phyloP scores from a whole-genome alignment of 805 yeast genomes.

The Zygosaccharomyces pseudorouxii region DNA sequence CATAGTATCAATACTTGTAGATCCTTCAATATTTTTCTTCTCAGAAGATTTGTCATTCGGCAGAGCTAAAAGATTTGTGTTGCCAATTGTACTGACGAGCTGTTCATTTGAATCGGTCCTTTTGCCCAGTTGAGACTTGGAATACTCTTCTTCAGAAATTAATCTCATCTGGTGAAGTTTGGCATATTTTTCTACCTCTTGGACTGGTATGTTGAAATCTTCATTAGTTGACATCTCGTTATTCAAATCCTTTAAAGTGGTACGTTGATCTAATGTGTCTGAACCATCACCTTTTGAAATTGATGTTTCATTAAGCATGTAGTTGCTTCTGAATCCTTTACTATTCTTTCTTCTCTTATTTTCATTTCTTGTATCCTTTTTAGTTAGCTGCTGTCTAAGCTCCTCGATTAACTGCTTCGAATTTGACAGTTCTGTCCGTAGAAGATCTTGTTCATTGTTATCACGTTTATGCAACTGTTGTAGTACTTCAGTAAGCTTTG shows the following conservation, averaged over 20 bases:
- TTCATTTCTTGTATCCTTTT: not conserved
- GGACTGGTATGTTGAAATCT: conserved; percentile 43
- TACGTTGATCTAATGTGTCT: conserved; percentile 9
- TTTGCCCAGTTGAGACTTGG: not conserved
- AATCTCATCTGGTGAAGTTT: conserved; percentile 27
- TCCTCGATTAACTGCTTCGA: not conserved
- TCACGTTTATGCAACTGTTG: not conserved
- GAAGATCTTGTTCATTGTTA: not conserved
- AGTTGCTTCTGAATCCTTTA: not conserved
- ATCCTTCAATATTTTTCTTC: conserved; percentile 5
- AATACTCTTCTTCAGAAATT: not conserved
- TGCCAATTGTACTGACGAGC: conserved; percentile 24
- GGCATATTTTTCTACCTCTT: conserved; percentile 33
- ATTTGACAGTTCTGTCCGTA: not conserved
- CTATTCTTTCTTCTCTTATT: not conserved
- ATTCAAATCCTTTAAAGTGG: not conserved
- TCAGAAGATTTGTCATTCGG: conserved; percentile 22
- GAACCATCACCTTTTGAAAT: conserved; percentile 12
- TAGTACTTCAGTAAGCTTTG: not conserved
- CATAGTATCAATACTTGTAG: conserved; percentile 4
- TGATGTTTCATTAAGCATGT: not conserved
- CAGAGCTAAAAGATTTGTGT: conserved; percentile 26
- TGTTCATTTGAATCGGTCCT: conserved; percentile 13
- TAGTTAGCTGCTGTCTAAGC: not conserved
- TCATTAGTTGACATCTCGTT: conserved; percentile 40